A percentile compares a stretch with the other conserved stretches of the same genome.
Conservation (phyloP, 2,329 filamentous ascomycete genomes). For the Hypomyces perniciosus region DNA sequence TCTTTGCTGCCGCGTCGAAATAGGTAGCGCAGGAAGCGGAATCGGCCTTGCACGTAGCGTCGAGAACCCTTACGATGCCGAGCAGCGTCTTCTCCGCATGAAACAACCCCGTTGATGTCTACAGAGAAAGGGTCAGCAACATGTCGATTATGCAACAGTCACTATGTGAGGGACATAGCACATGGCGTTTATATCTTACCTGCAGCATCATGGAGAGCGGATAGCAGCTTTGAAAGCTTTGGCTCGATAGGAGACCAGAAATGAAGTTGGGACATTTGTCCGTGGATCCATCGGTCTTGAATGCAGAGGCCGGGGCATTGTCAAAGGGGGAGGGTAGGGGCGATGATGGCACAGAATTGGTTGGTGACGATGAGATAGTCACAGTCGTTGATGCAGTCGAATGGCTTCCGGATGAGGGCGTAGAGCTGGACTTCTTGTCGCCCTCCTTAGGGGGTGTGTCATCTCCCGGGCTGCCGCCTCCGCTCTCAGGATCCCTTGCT, state of each 20-base stretch:
- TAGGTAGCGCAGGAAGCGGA: constrained; percentile 58
- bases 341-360: neutral
- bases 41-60: constrained; percentile 68
- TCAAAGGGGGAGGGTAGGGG: constrained; percentile 63
- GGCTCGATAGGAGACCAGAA: constrained; percentile 56
- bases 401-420: neutral
- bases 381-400: constrained; percentile 5
- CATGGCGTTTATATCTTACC: constrained; percentile 40
- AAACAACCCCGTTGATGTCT: constrained; percentile 85
- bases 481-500: neutral
- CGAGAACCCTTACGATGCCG: constrained; percentile 69
- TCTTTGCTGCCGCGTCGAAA: constrained; percentile 57
- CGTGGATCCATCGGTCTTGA: constrained; percentile 44
- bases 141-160: neutral
- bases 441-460: constrained; percentile 9
- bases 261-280: constrained; percentile 62
- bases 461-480: neutral
- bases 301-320: constrained; percentile 56
- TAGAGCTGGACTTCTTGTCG: constrained; percentile 6
- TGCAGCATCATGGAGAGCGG: constrained; percentile 79
- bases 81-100: constrained; percentile 64
- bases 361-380: neutral
- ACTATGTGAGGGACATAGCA: neutral
- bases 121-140: constrained; percentile 17
- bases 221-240: constrained; percentile 67